A percentile compares a stretch with the other conserved stretches of the same genome.
Evolutionary conservation across 768 basidiomycete genomes (phyloP).

Genomic region (Boletus insuetus): DNA sequence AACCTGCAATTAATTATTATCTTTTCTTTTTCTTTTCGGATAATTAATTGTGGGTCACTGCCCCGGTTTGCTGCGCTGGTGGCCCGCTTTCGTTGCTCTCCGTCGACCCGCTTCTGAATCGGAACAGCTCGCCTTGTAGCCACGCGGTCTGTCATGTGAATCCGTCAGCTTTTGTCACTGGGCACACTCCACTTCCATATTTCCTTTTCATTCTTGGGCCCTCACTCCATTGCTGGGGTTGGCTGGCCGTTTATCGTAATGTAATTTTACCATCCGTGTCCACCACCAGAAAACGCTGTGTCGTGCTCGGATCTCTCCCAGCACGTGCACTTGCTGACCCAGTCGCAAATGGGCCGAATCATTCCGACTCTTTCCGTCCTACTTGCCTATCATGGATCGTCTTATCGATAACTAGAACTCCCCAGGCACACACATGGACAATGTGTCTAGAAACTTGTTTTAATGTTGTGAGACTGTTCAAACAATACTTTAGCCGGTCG

Average conservation of each 20-base stretch:
- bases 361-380: conserved; percentile 12
- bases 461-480: background rate
- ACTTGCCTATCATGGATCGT: conserved; percentile 8
- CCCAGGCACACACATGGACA: conserved; percentile 9
- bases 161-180: background rate
- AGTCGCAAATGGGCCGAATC: background rate
- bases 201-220: conserved; percentile 5
- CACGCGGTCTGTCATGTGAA: conserved; percentile 17
- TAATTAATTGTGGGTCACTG: background rate
- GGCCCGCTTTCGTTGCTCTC: background rate
- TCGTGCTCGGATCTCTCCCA: background rate
- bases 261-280: background rate
- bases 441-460: conserved; percentile 1
- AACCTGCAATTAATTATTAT: background rate
- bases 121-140: conserved; percentile 2
- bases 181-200: conserved; percentile 6
- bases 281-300: background rate
- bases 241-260: background rate
- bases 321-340: background rate
- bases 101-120: conserved; percentile 7
- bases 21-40: background rate
- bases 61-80: background rate
- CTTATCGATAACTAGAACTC: conserved; percentile 4
- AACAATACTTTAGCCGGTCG: conserved; percentile 1
- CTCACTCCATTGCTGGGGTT: background rate